A percentile compares a stretch with the other conserved stretches of the same genome.
phyloP scores from a whole-genome alignment of 495 filamentous ascomycete species.

The Chaetomium fimeti region DNA sequence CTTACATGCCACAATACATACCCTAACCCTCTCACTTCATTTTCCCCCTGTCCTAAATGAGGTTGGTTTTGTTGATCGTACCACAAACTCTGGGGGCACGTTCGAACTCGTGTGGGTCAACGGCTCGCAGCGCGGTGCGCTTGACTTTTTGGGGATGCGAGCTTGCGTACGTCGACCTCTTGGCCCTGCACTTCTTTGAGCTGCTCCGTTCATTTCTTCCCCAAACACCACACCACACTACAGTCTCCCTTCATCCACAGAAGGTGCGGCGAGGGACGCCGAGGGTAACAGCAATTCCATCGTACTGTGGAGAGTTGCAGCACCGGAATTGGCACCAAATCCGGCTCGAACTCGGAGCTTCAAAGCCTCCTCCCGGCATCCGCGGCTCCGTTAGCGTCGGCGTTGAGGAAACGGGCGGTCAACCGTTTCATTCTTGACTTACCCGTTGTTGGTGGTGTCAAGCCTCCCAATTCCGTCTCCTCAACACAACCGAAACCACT shows the following conservation, averaged over 20 bases:
- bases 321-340: not conserved
- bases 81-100: not conserved
- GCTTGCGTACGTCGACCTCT: not conserved
- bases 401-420: not conserved
- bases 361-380: not conserved
- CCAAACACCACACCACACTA: not conserved
- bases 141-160: constrained; percentile 1
- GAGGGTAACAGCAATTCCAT: no score
- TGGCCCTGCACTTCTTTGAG: not conserved
- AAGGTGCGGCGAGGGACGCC: not conserved
- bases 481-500: not conserved
- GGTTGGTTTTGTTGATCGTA: constrained; percentile 8
- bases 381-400: not conserved
- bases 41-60: not conserved
- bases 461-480: not conserved
- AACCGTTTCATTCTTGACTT: constrained; percentile 1
- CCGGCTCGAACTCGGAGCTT: not conserved
- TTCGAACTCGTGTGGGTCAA: constrained; percentile 1
- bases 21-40: not conserved
- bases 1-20: not conserved
- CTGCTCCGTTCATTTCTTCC: not conserved
- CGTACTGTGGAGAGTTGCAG: no score
- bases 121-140: not conserved
- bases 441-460: not conserved
- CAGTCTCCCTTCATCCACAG: not conserved